These are phyloP conservation scores for Spathaspora boniae DNA, from an alignment of 805 yeast genomes.

Conservation along the genomic window DNA sequence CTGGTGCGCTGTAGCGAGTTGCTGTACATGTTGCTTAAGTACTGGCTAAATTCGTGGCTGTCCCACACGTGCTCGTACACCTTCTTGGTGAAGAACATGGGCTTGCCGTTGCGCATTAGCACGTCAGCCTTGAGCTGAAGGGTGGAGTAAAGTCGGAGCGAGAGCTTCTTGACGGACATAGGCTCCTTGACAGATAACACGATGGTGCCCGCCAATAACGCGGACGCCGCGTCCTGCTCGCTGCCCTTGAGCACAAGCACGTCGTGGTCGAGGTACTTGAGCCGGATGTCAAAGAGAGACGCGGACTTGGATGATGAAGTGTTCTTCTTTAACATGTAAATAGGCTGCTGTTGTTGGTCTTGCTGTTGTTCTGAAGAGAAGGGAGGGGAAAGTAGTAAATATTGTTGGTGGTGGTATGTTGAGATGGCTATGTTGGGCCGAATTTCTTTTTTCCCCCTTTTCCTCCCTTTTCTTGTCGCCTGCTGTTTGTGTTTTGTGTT, in stretches of 20 bases:
- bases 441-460: too few species aligned
- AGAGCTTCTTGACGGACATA: slow-evolving; percentile 58
- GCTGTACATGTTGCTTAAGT: slow-evolving; percentile 30
- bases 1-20: slow-evolving; percentile 34
- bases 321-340: slow-evolving; percentile 6
- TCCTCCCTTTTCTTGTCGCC: too few species aligned
- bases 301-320: slow-evolving; percentile 19
- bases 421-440: too few species aligned
- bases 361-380: not conserved
- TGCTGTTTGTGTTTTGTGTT: too few species aligned
- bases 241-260: slow-evolving; percentile 80
- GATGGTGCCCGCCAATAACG: slow-evolving; percentile 70
- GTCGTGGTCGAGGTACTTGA: slow-evolving; percentile 68
- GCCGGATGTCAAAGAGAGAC: slow-evolving; percentile 46
- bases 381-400: not conserved
- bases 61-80: slow-evolving; percentile 82
- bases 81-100: slow-evolving; percentile 51
- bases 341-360: not conserved
- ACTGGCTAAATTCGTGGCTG: slow-evolving; percentile 50
- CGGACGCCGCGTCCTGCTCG: slow-evolving; percentile 73
- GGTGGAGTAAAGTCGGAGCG: slow-evolving; percentile 64
- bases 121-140: slow-evolving; percentile 59
- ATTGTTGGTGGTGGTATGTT: too few species aligned
- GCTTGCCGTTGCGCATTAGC: slow-evolving; percentile 33
- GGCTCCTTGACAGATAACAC: slow-evolving; percentile 77